These are phyloP conservation scores for Phytopythium chamaehyphon DNA, from an alignment of 352 stramenopile genomes.

Conservation along the genomic window DNA sequence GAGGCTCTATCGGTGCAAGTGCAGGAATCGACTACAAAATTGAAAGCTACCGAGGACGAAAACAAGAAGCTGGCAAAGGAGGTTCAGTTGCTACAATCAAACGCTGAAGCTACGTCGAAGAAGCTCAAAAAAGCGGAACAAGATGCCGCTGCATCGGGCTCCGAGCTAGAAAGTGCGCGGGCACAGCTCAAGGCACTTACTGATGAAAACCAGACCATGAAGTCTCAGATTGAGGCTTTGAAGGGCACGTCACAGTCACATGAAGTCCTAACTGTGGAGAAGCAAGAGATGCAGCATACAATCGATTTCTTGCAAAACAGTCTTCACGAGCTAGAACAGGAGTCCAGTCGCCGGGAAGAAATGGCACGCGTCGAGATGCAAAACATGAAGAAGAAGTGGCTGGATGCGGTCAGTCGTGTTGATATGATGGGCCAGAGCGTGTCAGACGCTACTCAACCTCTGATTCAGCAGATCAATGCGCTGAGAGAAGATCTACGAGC, in stretches of 20 bases:
- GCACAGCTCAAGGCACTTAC: conserved; percentile 23
- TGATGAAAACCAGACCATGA: conserved; percentile 26
- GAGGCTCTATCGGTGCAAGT: conserved; percentile 44
- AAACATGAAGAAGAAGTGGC: conserved; percentile 76
- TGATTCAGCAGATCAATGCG: conserved; percentile 65
- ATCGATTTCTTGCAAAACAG: conserved; percentile 60
- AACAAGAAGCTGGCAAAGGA: conserved; percentile 37
- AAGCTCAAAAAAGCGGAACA: conserved; percentile 34
- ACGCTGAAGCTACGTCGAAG: conserved; percentile 15
- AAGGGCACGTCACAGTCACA: conserved; percentile 45
- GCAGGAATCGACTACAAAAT: conserved; percentile 38
- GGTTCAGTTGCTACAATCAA: conserved; percentile 24
- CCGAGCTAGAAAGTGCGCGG: conserved; percentile 20
- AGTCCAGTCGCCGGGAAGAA: conserved; percentile 55
- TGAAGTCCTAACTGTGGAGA: conserved; percentile 44
- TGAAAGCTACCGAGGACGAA: conserved; percentile 48
- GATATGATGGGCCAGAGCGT: conserved; percentile 65
- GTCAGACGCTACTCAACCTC: conserved; percentile 68
- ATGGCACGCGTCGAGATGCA: conserved; percentile 46
- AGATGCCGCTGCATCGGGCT: conserved; percentile 10
- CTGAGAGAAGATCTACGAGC: conserved; percentile 64
- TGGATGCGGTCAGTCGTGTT: conserved; percentile 62
- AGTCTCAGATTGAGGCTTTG: conserved; percentile 31
- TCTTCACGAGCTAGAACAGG: conserved; percentile 46
- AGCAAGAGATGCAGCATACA: conserved; percentile 52